Base-by-base conservation (phyloP, 2,329 filamentous ascomycete species). In the Magnaporthiopsis incrustans region DNA sequence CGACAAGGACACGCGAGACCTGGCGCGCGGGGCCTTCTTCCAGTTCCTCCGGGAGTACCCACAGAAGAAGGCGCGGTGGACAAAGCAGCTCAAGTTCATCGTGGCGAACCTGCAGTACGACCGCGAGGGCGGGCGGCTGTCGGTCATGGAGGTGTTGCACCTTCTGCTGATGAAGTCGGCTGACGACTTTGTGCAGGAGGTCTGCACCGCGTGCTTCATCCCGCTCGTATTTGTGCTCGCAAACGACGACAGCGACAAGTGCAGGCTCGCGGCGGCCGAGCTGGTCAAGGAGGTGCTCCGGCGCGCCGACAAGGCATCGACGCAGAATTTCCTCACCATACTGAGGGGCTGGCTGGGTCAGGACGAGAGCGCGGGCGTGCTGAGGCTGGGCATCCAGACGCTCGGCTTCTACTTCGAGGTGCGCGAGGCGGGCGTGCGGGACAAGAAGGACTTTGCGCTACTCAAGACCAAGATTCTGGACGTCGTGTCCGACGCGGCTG, bases 31-130 rank as follows among this genome's bases (percentile, higher is more conserved):
- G 26, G 89, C 92, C 18, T 99, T 96, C 76, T 89, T 97, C 75
- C 92, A 97, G 69, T 99, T 99, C 77, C 79, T 99, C 64, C 86
- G 93, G 68, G 92, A 97, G 63, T 99, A 97, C 72, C 94, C 95
- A 0, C 95, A 98, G 74, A 92, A 90, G 71, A 93, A 92, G 75
- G 90, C 87, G 67, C 85, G 95, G 18, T 96, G 95, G 88, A 84
- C 85, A 56, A 96, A 96, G 73, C 94, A 98, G 73, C 83, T 97
- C 62, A 86, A 84, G 64, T 99, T 98, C 73, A 82, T 99, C 61
- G 85, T 96, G 61, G 90, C 91, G 70, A 99, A 99, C 71, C 80
- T 99, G 68, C 89, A 94, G 66, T 99, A 97, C 74, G 87, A 94
- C 58, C 87, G 96, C 70, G 88, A 92, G 69, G 90, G 95, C 66